Conservation (phyloP, 2,329 filamentous ascomycete species). For the Fusarium sambucinum region DNA sequence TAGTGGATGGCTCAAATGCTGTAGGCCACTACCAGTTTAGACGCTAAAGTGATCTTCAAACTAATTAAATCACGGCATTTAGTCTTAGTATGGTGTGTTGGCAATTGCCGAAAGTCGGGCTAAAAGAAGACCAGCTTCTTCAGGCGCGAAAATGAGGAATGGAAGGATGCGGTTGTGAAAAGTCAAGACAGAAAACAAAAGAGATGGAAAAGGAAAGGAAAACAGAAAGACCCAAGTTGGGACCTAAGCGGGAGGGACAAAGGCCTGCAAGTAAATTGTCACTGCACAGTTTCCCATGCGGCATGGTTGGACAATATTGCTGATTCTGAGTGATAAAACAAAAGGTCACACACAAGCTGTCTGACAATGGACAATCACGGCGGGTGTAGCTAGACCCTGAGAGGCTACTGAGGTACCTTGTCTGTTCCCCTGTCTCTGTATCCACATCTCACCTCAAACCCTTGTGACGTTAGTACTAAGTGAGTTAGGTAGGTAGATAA, state of each 20-base stretch:
- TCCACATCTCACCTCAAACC: not conserved
- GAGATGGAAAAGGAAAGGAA: not conserved
- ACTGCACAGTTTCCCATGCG: not conserved
- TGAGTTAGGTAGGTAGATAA: not conserved
- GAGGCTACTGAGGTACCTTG: not conserved
- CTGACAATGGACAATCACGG: not conserved
- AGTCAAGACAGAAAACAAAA: not conserved
- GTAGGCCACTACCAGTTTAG: too few species aligned
- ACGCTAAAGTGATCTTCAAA: not conserved
- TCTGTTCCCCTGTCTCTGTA: not conserved
- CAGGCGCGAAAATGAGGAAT: not conserved
- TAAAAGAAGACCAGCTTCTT: not conserved
- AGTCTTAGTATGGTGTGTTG: not conserved
- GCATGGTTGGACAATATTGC: not conserved
- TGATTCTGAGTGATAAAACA: not conserved
- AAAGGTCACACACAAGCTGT: not conserved
- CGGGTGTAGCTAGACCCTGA: not conserved
- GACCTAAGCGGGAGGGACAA: not conserved
- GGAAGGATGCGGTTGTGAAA: not conserved
- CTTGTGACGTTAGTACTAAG: not conserved
- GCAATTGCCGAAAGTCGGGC: not conserved
- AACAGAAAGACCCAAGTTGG: not conserved
- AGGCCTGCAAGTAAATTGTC: not conserved
- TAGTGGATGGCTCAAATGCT: too few species aligned
- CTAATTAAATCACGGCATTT: not conserved